Conservation (phyloP, 768 basidiomycete genomes). For the Phaffia australis region DNA sequence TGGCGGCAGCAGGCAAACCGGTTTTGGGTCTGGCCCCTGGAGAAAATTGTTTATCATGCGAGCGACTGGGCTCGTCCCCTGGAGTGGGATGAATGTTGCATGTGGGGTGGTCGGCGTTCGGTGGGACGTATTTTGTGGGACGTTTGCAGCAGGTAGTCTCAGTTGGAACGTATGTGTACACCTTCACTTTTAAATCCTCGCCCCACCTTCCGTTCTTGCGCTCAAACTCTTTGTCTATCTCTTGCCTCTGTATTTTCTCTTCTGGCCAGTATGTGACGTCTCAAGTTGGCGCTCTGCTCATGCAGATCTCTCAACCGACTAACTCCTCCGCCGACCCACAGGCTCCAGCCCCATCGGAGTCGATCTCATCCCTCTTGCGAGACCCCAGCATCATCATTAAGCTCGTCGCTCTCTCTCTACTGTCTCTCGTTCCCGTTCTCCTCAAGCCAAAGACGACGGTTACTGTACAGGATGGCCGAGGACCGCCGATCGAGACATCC, state of each 20-base stretch:
- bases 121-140: constrained; percentile 36
- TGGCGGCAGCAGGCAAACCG: constrained; percentile 27
- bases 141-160: constrained; percentile 38
- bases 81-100: constrained; percentile 95
- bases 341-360: constrained; percentile 40
- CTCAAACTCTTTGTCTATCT: constrained; percentile 25
- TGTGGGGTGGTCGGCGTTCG: constrained; percentile 80
- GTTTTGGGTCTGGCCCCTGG: constrained; percentile 48
- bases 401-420: constrained; percentile 65
- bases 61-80: constrained; percentile 84
- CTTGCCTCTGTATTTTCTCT: constrained; percentile 3
- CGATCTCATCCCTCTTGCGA: constrained; percentile 70
- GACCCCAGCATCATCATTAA: constrained; percentile 75
- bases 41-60: constrained; percentile 76
- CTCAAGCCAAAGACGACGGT: constrained; percentile 37
- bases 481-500: not conserved
- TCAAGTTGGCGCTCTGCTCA: constrained; percentile 47
- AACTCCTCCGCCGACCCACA: constrained; percentile 53
- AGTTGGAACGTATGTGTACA: constrained; percentile 32
- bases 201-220: constrained; percentile 31
- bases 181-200: constrained; percentile 23
- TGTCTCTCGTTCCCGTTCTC: constrained; percentile 79
- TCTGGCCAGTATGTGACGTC: constrained; percentile 62
- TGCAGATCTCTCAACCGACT: constrained; percentile 28
- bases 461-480: constrained; percentile 19